Evolutionary conservation across 2,329 filamentous ascomycete species (phyloP).

Genomic region (Fusarium sp.): DNA sequence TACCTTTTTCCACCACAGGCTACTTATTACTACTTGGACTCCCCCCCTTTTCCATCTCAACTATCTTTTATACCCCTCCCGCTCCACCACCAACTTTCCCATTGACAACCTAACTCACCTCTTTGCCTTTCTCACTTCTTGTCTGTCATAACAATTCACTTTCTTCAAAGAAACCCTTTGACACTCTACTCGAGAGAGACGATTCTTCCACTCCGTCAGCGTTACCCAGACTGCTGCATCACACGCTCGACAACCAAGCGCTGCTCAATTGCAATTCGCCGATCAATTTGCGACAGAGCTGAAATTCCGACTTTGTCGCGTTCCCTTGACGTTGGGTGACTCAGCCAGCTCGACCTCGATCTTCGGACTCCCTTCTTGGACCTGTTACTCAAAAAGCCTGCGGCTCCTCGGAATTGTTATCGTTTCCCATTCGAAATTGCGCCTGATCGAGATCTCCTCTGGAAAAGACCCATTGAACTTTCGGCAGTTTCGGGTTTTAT

Average conservation of each 20-base stretch:
- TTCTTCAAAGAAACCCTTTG: constrained; percentile 22
- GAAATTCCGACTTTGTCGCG: constrained; percentile 7
- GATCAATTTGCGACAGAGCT: constrained; percentile 27
- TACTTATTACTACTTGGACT: constrained; percentile 43
- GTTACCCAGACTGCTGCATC: constrained; percentile 1
- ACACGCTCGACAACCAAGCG: not conserved
- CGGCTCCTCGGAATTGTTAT: constrained; percentile 10
- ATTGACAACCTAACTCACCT: constrained; percentile 41
- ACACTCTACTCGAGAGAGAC: constrained; percentile 11
- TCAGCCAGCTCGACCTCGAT: constrained; percentile 32
- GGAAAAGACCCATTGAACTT: not conserved
- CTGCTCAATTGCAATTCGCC: constrained; percentile 15
- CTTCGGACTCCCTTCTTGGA: constrained; percentile 17
- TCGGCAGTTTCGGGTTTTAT: constrained; percentile 3
- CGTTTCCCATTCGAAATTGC: constrained; percentile 12
- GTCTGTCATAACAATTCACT: constrained; percentile 26
- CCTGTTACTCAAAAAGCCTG: not conserved
- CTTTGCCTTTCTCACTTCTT: constrained; percentile 29
- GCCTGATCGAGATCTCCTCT: not conserved
- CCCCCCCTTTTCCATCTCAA: constrained; percentile 37
- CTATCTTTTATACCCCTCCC: constrained; percentile 40
- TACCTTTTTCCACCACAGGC: not conserved
- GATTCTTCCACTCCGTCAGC: constrained; percentile 11
- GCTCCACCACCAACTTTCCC: constrained; percentile 41
- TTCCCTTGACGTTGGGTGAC: constrained; percentile 31